A percentile compares a stretch with the other conserved stretches of the same genome.
Evolutionary conservation across 306 rosid genomes (phyloP).

Genomic region (Fragaria vesca): DNA sequence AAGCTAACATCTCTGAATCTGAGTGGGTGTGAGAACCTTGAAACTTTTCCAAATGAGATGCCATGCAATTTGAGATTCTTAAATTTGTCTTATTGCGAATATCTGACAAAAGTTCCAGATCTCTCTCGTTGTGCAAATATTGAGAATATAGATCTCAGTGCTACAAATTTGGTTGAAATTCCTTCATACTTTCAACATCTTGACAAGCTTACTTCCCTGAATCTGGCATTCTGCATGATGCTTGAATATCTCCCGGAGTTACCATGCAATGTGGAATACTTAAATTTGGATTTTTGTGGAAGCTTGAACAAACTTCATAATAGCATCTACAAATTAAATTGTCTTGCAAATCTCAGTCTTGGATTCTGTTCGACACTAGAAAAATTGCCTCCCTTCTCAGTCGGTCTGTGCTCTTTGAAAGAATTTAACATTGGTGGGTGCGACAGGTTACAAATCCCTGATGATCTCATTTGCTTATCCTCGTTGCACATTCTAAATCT

Average conservation of each 20-base stretch:
- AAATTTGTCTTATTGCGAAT: neutral
- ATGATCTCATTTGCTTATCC: constrained; percentile 1
- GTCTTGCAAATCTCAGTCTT: neutral
- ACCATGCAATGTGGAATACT: neutral
- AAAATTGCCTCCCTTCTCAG: neutral
- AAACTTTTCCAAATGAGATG: neutral
- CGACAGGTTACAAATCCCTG: neutral
- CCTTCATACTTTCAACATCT: neutral
- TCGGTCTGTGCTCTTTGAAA: neutral
- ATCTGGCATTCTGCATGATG: fast-evolving
- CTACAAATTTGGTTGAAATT: neutral
- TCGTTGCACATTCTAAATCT: neutral
- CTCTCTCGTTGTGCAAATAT: neutral
- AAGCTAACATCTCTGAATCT: constrained; percentile 8
- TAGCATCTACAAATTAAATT: neutral
- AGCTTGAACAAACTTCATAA: neutral
- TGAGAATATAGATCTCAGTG: neutral
- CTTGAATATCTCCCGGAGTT: neutral
- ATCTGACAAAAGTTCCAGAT: neutral
- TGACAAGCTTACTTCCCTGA: neutral
- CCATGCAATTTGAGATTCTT: neutral
- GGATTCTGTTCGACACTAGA: neutral
- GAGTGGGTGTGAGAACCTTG: neutral
- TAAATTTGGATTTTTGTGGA: neutral
- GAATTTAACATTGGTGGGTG: neutral